Percentiles rank a stretch among this genome's conserved stretches.
These are phyloP conservation scores for Mycena venus DNA, from an alignment of 768 basidiomycete genomes.

Conservation along the genomic window DNA sequence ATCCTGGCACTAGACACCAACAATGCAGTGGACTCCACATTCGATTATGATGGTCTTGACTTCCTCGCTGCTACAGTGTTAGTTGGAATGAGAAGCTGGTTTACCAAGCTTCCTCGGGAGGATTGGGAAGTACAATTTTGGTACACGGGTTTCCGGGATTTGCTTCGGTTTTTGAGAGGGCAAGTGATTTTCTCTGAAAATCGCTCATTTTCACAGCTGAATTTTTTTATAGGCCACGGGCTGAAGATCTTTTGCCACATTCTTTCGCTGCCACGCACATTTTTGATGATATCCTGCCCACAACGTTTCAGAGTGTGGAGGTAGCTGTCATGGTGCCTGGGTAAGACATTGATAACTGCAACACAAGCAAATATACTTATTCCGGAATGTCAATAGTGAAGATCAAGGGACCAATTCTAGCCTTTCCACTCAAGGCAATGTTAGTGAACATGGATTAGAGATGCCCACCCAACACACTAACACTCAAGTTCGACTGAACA, in stretches of 20 bases:
- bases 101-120: neutral
- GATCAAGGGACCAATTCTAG: too few relatives aligned
- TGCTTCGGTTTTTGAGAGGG: neutral
- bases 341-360: too few relatives aligned
- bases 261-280: too few relatives aligned
- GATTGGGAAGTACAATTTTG: neutral
- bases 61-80: neutral
- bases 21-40: neutral
- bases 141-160: neutral
- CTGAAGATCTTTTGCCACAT: neutral
- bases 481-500: too few relatives aligned
- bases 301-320: too few relatives aligned
- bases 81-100: neutral
- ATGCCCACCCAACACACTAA: too few relatives aligned
- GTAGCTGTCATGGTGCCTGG: too few relatives aligned
- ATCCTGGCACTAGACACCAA: neutral
- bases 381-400: too few relatives aligned
- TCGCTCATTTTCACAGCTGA: neutral
- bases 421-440: too few relatives aligned
- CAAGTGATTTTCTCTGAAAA: neutral
- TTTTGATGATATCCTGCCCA: too few relatives aligned
- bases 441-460: too few relatives aligned
- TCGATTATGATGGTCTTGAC: constrained; percentile 3
- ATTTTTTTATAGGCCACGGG: neutral
- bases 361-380: too few relatives aligned